Base-by-base conservation (phyloP, 768 basidiomycete species). In the Pilatotrama ljubarskyi region DNA sequence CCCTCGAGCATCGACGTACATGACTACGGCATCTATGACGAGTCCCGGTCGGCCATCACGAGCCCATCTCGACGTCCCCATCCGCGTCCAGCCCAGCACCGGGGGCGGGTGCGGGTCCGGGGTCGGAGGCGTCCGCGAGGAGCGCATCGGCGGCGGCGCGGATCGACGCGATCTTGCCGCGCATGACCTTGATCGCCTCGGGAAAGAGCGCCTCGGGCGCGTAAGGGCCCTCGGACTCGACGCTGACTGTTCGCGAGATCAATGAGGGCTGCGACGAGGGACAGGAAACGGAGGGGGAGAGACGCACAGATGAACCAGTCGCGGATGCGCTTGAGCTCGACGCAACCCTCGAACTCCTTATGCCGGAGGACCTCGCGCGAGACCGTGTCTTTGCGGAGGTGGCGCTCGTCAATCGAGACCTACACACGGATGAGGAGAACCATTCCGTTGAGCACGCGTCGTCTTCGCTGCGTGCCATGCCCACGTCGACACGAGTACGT, bases 181-280 rank as follows among this genome's bases (percentile, higher is more conserved):
- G 80, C 84, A 98, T 87, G 44, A 97, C 87, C 25, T 80, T 77
- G 63, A 95, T 82, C 0, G 94, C 81, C 68, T 95, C 93, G 0
- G 85, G 85, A 14, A 96, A 76, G 11, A 98, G 77, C 32, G 90
- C 82, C 74, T 95, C 85, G 0, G 96, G 95, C 3, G 83, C 75
- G 70, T 97, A 97, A 13, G 91, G 84, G 5, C 95, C 90, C 68
- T 95, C 91, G 0, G 93, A 93, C 73, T 98, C 95, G 38, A 98
- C 80, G 61, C 84, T 91, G 78, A 93, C 95, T 92, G 69, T 22
- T 44, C 25, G 55, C 43, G 25, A 44, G 8, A 13, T 3, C 10
- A 51, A 43, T 29, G 32, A 42, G 10, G 3, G 20, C 5, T 42
- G 29, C 29, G 10, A 10, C 29, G 48, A 10, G 20, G 40, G 32